phyloP scores from a whole-genome alignment of 495 filamentous ascomycete species.

The Chaetomium fimeti region DNA sequence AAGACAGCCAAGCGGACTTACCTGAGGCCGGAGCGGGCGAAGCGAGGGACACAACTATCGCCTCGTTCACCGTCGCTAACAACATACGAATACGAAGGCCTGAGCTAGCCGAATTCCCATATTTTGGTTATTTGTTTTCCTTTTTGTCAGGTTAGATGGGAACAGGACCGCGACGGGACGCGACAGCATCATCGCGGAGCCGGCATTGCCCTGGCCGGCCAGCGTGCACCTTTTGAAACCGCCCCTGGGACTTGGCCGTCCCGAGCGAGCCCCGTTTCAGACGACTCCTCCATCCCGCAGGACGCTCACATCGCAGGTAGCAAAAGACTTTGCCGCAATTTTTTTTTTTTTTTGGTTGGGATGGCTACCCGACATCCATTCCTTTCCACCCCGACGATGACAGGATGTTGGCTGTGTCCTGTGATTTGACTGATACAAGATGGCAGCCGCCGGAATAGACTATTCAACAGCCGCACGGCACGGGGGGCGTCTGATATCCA shows the following conservation, averaged over 20 bases:
- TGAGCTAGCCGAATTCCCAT: neutral
- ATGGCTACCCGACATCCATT: too few species aligned
- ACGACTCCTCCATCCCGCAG: neutral
- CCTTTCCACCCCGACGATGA: too few species aligned
- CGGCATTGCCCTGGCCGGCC: neutral
- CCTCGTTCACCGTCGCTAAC: too few species aligned
- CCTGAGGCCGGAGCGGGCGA: too few species aligned
- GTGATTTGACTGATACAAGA: too few species aligned
- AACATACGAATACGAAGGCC: too few species aligned
- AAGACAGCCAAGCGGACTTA: too few species aligned
- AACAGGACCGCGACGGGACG: neutral
- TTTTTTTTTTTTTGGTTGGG: too few species aligned
- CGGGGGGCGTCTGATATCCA: neutral
- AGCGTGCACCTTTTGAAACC: constrained; percentile 3
- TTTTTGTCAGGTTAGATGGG: neutral
- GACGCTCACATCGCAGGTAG: neutral
- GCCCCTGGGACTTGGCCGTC: constrained; percentile 1
- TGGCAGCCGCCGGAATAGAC: neutral
- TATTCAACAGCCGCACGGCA: neutral
- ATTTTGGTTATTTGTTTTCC: neutral
- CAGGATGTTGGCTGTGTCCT: too few species aligned
- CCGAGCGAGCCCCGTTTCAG: constrained; percentile 5
- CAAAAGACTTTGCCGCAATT: neutral
- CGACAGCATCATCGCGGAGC: neutral
- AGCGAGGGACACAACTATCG: too few species aligned